These are phyloP conservation scores for Bertia moriformis DNA, from an alignment of 2,329 filamentous ascomycete species.

Conservation along the genomic window DNA sequence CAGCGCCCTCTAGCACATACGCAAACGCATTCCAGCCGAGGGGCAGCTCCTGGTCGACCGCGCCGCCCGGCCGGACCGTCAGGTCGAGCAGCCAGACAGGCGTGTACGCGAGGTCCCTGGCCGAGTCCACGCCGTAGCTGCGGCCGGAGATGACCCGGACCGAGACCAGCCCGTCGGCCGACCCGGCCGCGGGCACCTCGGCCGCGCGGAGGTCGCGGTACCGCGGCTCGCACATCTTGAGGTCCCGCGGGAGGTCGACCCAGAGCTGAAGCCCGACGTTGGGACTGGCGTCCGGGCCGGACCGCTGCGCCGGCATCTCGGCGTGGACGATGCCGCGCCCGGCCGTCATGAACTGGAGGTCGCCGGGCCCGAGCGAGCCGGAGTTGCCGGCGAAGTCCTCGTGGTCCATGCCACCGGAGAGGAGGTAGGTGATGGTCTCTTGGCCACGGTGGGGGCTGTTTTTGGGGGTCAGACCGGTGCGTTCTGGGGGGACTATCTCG, in stretches of 20 bases:
- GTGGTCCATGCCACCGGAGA: constrained; percentile 75
- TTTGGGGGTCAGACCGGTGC: neutral
- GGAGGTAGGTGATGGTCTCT: constrained; percentile 71
- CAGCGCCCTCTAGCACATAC: constrained; percentile 67
- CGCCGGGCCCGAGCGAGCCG: constrained; percentile 73
- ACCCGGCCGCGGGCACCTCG: constrained; percentile 65
- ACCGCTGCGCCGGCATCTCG: constrained; percentile 80
- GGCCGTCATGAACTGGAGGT: constrained; percentile 95
- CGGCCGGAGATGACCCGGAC: constrained; percentile 86
- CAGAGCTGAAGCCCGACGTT: constrained; percentile 88
- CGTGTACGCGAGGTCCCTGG: constrained; percentile 85
- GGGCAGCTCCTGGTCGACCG: constrained; percentile 61
- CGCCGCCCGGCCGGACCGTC: constrained; percentile 64
- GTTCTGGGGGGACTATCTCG: too few relatives aligned
- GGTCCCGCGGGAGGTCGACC: constrained; percentile 71
- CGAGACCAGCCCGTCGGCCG: constrained; percentile 58
- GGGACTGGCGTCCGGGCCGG: constrained; percentile 58
- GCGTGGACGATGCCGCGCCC: constrained; percentile 84
- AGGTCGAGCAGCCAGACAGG: constrained; percentile 93
- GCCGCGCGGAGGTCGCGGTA: constrained; percentile 70
- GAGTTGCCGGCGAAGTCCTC: constrained; percentile 80
- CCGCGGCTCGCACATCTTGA: constrained; percentile 81
- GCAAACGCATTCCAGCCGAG: constrained; percentile 78
- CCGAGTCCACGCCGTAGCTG: constrained; percentile 68
- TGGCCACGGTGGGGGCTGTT: constrained; percentile 62